These are phyloP conservation scores for Aspergillus funiculosus DNA, from an alignment of 495 filamentous ascomycete genomes.

Conservation along the genomic window DNA sequence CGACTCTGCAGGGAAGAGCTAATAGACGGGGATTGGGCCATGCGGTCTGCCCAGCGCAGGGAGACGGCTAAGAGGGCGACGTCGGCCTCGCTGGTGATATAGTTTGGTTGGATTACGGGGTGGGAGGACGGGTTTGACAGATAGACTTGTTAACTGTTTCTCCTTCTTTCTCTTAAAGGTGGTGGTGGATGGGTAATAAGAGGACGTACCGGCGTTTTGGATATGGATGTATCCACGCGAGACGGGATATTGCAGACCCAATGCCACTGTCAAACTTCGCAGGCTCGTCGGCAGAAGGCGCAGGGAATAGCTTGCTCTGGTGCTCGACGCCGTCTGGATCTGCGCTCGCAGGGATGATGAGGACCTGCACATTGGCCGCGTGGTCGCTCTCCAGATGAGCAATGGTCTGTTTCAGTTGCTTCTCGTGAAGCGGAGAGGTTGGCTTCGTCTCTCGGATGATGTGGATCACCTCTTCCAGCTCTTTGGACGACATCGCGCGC, in stretches of 20 bases:
- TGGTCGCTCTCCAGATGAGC: conserved; percentile 20
- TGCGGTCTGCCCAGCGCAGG: conserved; percentile 22
- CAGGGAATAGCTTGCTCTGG: conserved; percentile 15
- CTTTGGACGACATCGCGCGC: conserved; percentile 14
- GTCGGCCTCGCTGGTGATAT: conserved; percentile 33
- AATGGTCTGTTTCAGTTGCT: conserved; percentile 24
- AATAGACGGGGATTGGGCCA: conserved; percentile 17
- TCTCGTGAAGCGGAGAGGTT: conserved; percentile 20
- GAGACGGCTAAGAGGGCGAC: conserved; percentile 30
- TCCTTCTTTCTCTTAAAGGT: no score
- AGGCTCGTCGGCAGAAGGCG: conserved; percentile 9
- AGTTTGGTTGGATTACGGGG: conserved; percentile 25
- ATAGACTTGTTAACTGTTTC: not conserved
- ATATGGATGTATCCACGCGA: conserved; percentile 56
- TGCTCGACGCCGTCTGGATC: conserved; percentile 16
- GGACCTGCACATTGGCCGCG: conserved; percentile 25
- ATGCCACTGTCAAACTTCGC: conserved; percentile 17
- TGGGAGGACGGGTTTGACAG: conserved; percentile 18
- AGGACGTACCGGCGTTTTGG: conserved; percentile 18
- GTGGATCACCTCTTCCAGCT: no score
- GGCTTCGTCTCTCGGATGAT: conserved; percentile 19
- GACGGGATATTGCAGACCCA: conserved; percentile 32
- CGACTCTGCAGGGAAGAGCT: conserved; percentile 17
- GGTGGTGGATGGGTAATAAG: not conserved
- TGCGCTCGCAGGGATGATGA: conserved; percentile 18